A percentile compares a stretch with the other conserved stretches of the same genome.
phyloP scores from a whole-genome alignment of 2,329 filamentous ascomycete species.

The Eutypella sp. region DNA sequence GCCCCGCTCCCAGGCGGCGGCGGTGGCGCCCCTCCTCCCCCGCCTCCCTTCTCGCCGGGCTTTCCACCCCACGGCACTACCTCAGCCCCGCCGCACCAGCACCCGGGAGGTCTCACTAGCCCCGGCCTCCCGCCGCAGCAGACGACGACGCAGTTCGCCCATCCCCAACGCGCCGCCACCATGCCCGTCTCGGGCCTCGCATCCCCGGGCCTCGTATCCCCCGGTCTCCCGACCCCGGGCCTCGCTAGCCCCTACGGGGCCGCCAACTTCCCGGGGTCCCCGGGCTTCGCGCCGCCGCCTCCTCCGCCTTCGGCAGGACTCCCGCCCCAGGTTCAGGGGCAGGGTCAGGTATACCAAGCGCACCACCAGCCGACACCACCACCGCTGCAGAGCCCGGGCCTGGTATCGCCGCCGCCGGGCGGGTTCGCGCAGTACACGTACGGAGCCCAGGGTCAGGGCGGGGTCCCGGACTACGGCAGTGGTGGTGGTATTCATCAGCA shows the following conservation, averaged over 20 bases:
- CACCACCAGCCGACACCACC: conserved; percentile 25
- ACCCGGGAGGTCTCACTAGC: conserved; percentile 30
- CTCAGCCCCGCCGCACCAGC: no score
- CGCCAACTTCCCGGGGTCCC: conserved; percentile 39
- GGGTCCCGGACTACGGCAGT: conserved; percentile 44
- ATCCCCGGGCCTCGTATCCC: conserved; percentile 22
- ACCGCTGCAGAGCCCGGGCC: conserved; percentile 31
- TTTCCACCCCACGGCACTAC: no score
- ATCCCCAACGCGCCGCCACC: conserved; percentile 42
- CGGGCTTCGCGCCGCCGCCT: conserved; percentile 36
- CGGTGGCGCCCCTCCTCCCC: conserved; percentile 22
- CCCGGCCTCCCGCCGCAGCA: conserved; percentile 39
- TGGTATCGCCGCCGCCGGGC: conserved; percentile 41
- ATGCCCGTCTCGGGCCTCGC: conserved; percentile 34
- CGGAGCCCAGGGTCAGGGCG: conserved; percentile 9
- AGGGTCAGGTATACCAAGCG: conserved; percentile 10
- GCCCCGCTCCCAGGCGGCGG: conserved; percentile 36
- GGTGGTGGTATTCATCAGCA: conserved; percentile 64
- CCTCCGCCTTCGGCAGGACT: conserved; percentile 15
- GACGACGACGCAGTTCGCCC: conserved; percentile 36
- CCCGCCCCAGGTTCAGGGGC: background rate
- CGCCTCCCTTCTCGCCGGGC: conserved; percentile 46
- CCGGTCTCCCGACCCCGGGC: conserved; percentile 33
- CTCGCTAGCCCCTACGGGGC: conserved; percentile 42
- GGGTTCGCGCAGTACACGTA: conserved; percentile 54